A percentile compares a stretch with the other conserved stretches of the same genome.
phyloP scores from a whole-genome alignment of 441 rosid genomes.

The Sinapis alba region DNA sequence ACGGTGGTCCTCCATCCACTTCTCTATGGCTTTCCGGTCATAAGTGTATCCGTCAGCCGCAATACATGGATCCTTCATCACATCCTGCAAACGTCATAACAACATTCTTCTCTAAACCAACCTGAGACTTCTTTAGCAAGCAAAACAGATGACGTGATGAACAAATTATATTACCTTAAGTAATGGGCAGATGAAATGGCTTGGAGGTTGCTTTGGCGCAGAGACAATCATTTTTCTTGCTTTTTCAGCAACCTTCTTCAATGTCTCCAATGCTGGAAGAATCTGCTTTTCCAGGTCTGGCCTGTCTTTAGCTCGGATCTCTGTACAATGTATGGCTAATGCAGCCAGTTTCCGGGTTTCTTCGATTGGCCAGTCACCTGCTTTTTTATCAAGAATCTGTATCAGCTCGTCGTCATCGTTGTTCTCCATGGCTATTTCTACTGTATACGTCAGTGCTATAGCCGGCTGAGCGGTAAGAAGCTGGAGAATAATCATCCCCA shows the following conservation, averaged over 20 bases:
- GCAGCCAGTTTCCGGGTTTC: slow-evolving; percentile 65
- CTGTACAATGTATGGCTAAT: slow-evolving; percentile 71
- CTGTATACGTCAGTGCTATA: slow-evolving; percentile 59
- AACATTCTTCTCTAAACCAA: neutral
- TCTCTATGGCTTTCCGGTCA: slow-evolving; percentile 68
- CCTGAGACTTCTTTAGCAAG: slow-evolving; percentile 14
- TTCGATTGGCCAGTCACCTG: slow-evolving; percentile 77
- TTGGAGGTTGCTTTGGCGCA: slow-evolving; percentile 46
- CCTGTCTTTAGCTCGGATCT: slow-evolving; percentile 73
- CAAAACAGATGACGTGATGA: neutral
- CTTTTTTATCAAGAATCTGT: slow-evolving; percentile 65
- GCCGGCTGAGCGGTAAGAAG: slow-evolving; percentile 84
- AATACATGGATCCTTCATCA: slow-evolving; percentile 83
- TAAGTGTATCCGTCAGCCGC: slow-evolving; percentile 92
- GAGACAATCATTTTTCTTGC: slow-evolving; percentile 37
- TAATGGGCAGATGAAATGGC: slow-evolving; percentile 52
- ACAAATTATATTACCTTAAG: slow-evolving; percentile 34
- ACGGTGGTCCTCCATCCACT: slow-evolving; percentile 67
- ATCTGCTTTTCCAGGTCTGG: slow-evolving; percentile 67
- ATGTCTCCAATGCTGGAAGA: slow-evolving; percentile 69
- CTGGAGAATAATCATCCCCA: slow-evolving; percentile 83
- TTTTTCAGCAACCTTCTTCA: slow-evolving; percentile 58
- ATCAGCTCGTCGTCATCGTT: slow-evolving; percentile 36
- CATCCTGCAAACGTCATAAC: slow-evolving; percentile 55
- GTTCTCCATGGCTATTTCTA: slow-evolving; percentile 69